These are phyloP conservation scores for Ammopiptanthus mongolicus DNA, from an alignment of 306 rosid genomes.

Conservation along the genomic window DNA sequence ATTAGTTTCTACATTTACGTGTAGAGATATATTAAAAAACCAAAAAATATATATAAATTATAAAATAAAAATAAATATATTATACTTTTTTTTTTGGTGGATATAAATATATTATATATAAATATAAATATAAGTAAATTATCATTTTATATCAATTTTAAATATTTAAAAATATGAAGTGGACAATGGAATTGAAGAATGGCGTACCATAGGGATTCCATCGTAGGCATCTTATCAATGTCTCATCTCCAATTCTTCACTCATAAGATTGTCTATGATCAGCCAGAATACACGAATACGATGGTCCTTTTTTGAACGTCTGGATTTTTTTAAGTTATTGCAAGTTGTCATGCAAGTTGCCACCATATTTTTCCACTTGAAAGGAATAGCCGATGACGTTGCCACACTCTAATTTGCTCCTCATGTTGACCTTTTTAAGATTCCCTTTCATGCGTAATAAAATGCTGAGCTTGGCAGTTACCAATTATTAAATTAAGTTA, in stretches of 20 bases:
- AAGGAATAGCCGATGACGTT: slow-evolving; percentile 34
- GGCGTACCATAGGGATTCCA: background rate
- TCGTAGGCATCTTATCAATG: background rate
- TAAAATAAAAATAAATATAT: too few relatives aligned
- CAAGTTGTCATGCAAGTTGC: slow-evolving; percentile 39
- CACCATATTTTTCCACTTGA: slow-evolving; percentile 20
- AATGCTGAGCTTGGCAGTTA: background rate
- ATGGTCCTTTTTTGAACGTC: background rate
- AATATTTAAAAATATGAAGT: too few relatives aligned
- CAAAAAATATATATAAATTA: too few relatives aligned
- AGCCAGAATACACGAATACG: background rate
- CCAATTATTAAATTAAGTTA: background rate
- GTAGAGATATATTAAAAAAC: too few relatives aligned
- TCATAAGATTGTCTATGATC: background rate
- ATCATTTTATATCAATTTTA: too few relatives aligned
- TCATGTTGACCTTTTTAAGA: slow-evolving; percentile 24
- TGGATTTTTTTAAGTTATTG: background rate
- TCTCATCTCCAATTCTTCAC: background rate
- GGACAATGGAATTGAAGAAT: too few relatives aligned
- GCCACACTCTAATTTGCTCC: slow-evolving; percentile 7
- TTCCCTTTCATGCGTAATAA: slow-evolving; percentile 16
- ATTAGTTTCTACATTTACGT: too few relatives aligned
- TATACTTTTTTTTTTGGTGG: too few relatives aligned
- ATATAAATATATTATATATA: too few relatives aligned
- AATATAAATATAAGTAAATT: too few relatives aligned